These are phyloP conservation scores for Peronosclerospora sorghi DNA, from an alignment of 352 stramenopile species.

Conservation along the genomic window DNA sequence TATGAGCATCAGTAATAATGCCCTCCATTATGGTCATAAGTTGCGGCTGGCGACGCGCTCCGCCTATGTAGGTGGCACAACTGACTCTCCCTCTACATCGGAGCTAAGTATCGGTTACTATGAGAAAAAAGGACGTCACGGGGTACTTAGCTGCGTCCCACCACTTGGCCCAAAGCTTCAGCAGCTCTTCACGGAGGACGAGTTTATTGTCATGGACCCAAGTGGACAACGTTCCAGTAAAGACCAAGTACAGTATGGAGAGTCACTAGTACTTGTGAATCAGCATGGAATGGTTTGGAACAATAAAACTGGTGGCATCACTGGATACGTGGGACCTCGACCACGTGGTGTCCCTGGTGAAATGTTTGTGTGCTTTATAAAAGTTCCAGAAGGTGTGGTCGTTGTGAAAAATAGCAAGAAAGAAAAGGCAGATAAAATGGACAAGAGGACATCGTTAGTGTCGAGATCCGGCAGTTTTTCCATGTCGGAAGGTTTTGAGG, in stretches of 20 bases:
- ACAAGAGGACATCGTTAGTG: conserved; percentile 10
- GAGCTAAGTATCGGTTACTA: conserved; percentile 65
- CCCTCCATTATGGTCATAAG: conserved; percentile 60
- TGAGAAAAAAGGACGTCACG: conserved; percentile 80
- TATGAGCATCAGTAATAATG: conserved; percentile 21
- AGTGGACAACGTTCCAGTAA: conserved; percentile 24
- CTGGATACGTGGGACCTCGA: conserved; percentile 66
- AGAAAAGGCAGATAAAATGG: conserved; percentile 10
- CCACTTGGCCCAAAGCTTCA: conserved; percentile 62
- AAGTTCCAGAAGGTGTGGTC: conserved; percentile 7
- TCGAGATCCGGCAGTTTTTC: conserved; percentile 14
- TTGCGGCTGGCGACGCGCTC: conserved; percentile 48
- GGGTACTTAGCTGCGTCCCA: conserved; percentile 71
- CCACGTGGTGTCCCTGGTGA: conserved; percentile 54
- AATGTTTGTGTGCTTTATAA: conserved; percentile 67
- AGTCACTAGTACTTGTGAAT: conserved; percentile 73
- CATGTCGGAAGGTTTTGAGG: conserved; percentile 5
- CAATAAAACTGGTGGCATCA: conserved; percentile 84
- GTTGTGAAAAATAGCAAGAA: conserved; percentile 17
- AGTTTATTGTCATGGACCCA: conserved; percentile 71
- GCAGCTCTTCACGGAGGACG: conserved; percentile 72
- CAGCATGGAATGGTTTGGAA: conserved; percentile 81
- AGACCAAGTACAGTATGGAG: conserved; percentile 58
- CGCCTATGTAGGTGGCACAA: conserved; percentile 24
- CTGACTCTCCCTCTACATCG: not conserved